These are phyloP conservation scores for Thozetella sp. DNA, from an alignment of 495 filamentous ascomycete genomes.

Conservation along the genomic window DNA sequence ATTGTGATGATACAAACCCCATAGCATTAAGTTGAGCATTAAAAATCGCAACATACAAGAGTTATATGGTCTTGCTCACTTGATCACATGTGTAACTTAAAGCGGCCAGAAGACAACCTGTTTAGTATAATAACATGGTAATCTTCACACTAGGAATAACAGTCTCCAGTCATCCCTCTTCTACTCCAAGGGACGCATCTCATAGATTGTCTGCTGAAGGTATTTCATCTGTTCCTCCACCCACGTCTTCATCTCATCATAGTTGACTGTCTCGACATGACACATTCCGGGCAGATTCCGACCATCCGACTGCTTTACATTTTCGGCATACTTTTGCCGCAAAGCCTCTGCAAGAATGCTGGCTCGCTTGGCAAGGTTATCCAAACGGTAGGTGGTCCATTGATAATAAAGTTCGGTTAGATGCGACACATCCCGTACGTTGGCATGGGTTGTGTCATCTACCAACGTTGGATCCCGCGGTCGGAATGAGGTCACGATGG, in stretches of 20 bases:
- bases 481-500: slow-evolving; percentile 68
- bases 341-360: not conserved
- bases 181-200: not conserved
- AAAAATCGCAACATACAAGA: no score
- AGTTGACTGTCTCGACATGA: not conserved
- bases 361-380: not conserved
- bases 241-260: not conserved
- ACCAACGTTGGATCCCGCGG: slow-evolving; percentile 24
- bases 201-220: not conserved
- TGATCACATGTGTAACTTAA: no score
- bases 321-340: not conserved
- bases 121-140: no score
- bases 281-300: not conserved
- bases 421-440: not conserved
- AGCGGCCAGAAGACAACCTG: no score
- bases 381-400: not conserved
- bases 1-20: no score
- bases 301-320: not conserved
- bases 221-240: not conserved
- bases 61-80: no score
- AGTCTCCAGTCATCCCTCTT: not conserved
- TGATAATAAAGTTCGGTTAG: not conserved
- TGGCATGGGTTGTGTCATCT: not conserved
- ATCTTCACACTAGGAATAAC: no score
- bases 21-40: no score